Evolutionary conservation across 2,329 filamentous ascomycete species (phyloP).

Genomic region (Parastagonospora nodorum): DNA sequence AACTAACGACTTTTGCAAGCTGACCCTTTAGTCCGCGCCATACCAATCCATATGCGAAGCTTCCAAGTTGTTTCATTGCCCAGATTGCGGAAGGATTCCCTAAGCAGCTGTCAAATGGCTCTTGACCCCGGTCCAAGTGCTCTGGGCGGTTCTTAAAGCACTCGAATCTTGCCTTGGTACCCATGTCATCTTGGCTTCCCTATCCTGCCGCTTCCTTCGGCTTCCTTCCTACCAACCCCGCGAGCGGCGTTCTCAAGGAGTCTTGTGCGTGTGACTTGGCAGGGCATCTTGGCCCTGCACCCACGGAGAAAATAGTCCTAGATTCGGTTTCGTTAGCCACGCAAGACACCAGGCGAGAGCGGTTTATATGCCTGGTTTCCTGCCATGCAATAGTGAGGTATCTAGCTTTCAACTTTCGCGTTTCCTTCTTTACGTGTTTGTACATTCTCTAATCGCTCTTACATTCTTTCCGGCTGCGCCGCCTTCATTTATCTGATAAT

Average conservation of each 20-base stretch:
- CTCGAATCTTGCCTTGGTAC: slow-evolving; percentile 12
- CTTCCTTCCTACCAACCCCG: neutral
- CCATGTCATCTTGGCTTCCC: slow-evolving; percentile 17
- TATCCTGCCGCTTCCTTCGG: neutral
- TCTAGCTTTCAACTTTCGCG: slow-evolving; percentile 5
- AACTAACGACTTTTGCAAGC: too few species aligned
- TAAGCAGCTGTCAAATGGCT: slow-evolving; percentile 29
- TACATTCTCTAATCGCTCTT: slow-evolving; percentile 18
- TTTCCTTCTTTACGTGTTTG: slow-evolving; percentile 6
- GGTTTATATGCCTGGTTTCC: slow-evolving; percentile 18
- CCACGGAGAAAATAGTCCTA: slow-evolving; percentile 6
- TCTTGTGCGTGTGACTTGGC: slow-evolving; percentile 36
- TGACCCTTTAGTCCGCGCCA: too few species aligned
- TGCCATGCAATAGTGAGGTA: slow-evolving; percentile 7
- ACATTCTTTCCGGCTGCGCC: slow-evolving; percentile 9
- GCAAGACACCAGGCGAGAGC: neutral
- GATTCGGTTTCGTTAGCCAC: slow-evolving; percentile 2
- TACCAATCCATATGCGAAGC: too few species aligned
- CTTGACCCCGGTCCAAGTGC: slow-evolving; percentile 20
- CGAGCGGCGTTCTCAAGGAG: slow-evolving; percentile 11
- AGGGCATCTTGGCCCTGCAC: slow-evolving; percentile 25
- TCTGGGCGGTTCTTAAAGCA: slow-evolving; percentile 19
- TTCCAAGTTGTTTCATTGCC: neutral
- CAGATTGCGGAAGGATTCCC: slow-evolving; percentile 4
- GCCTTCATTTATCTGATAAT: slow-evolving; percentile 14